Conservation (phyloP, 139 green algal species). For the Klebsormidium nitens region DNA sequence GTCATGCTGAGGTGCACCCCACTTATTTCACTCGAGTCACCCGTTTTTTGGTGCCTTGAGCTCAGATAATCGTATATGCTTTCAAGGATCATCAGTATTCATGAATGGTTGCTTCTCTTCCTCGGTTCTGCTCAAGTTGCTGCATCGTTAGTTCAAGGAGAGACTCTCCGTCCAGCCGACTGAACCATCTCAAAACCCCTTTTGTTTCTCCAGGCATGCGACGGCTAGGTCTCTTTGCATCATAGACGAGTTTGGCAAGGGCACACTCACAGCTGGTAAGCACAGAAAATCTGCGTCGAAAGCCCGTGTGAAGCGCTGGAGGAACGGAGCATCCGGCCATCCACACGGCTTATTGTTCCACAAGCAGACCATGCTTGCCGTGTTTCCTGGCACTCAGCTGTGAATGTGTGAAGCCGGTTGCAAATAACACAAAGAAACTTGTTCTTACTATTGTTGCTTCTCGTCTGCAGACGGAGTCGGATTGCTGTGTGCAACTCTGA, state of each 20-base stretch:
- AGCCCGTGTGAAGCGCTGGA: background rate
- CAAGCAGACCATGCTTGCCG: background rate
- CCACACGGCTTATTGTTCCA: background rate
- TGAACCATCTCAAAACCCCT: too few relatives aligned
- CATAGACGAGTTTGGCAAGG: constrained; percentile 95
- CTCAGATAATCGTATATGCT: too few relatives aligned
- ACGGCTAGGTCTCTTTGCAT: constrained; percentile 72
- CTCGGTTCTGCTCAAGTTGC: too few relatives aligned
- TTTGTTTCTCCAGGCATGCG: constrained; percentile 41
- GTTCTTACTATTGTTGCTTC: background rate
- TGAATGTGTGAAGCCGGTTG: background rate
- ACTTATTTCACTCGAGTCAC: too few relatives aligned
- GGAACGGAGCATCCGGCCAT: too few relatives aligned
- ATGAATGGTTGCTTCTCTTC: too few relatives aligned
- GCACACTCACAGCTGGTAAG: constrained; percentile 65
- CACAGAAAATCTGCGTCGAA: background rate
- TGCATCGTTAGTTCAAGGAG: too few relatives aligned
- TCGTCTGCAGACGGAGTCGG: constrained; percentile 31
- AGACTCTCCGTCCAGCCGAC: too few relatives aligned
- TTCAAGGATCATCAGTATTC: too few relatives aligned
- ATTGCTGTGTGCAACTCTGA: constrained; percentile 22
- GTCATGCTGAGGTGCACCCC: constrained; percentile 68
- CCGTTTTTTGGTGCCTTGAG: too few relatives aligned
- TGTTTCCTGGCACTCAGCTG: background rate
- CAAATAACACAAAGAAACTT: background rate